Evolutionary conservation across 352 stramenopile species (phyloP), one percentile per base, ranked within the genome.

Genomic region (Peronospora farinosa): DNA sequence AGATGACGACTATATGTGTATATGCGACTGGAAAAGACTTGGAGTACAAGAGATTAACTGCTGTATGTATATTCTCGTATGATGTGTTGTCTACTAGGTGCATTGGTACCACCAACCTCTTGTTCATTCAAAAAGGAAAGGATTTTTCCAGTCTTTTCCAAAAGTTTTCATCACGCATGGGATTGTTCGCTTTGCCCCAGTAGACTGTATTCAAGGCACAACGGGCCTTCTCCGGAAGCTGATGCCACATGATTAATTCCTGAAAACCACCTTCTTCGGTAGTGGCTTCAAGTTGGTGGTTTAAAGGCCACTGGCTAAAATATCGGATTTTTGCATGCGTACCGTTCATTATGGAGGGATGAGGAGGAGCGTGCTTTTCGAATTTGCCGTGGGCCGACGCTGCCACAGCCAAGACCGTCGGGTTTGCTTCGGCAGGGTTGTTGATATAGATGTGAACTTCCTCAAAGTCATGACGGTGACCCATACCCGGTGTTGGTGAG

Each of bases 391-490:
- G 62, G 2, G 41, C 54, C 17, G 62, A 70, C 10, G 50, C 36
- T 1, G 62, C 47, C 13, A 53, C 58, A 3, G 7, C 57, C 5
- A 64, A 5, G 19, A 67, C 67, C 42, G 39, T 64, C 4, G 57
- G 62, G 7, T 63, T 42, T 1, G 21, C 16, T 1, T 43, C 30
- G 17, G 49, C 49, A 1, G 57, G 62, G 42, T 71, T 69, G 46
- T 68, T 52, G 38, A 78, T 66, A 32, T 60, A 78, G 30, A 78
- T 52, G 0, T 74, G 51, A 19, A 72, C 32, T 21, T 73, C 54
- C 47, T 73, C 63, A 63, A 63, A 77, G 48, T 73, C 60, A 40
- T 77, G 67, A 9, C 67, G 63, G 54, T 77, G 63, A 9, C 63
- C 67, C 5, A 76, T 33, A 9, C 43, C 19, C 13, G 54, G 46